Conservation (phyloP, 208 protist genomes). For the Crithidia expoeki region DNA sequence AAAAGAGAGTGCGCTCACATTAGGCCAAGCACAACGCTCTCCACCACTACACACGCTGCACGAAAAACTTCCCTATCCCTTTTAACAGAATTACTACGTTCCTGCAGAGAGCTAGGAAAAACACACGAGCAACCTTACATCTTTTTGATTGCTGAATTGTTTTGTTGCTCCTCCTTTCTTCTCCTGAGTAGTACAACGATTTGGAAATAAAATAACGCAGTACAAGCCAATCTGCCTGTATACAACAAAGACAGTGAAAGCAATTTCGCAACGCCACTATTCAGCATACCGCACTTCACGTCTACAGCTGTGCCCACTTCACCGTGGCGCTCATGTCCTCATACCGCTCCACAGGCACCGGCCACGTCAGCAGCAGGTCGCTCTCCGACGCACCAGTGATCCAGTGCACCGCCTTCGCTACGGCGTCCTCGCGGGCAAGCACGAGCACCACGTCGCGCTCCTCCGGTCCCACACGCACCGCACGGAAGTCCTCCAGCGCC, state of each 20-base stretch:
- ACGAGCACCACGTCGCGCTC: conserved; percentile 34
- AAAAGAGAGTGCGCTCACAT: no score
- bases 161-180: no score
- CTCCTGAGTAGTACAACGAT: background rate
- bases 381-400: conserved; percentile 45
- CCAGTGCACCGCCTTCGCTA: conserved; percentile 46
- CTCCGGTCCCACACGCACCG: conserved; percentile 32
- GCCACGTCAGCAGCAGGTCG: conserved; percentile 52
- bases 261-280: no score
- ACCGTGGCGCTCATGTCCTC: conserved; percentile 47
- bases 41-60: no score
- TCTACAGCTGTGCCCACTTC: conserved; percentile 22
- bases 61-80: no score
- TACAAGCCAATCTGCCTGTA: background rate
- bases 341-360: conserved; percentile 39
- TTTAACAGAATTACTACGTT: no score
- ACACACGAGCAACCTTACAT: no score
- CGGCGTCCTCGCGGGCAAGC: conserved; percentile 38
- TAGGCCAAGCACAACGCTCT: no score
- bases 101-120: no score
- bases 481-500: conserved; percentile 59
- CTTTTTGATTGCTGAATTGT: no score
- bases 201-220: background rate
- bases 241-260: background rate
- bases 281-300: background rate